Conservation (phyloP, 2,329 filamentous ascomycete species). For the Macrophomina tecta region DNA sequence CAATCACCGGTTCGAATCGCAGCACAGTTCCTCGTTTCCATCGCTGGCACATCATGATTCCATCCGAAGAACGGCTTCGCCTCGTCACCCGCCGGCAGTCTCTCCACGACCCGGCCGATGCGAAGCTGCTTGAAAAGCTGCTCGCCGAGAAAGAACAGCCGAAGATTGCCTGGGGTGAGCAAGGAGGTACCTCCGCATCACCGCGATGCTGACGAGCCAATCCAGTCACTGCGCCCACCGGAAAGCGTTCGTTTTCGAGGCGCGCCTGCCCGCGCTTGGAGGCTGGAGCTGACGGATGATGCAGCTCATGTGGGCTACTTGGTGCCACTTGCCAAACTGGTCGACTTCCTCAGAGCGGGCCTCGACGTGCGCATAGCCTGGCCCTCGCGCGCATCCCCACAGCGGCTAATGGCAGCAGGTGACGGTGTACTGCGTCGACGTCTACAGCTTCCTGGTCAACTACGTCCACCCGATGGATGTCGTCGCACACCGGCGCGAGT, state of each 20-base stretch:
- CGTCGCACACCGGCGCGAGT: not conserved
- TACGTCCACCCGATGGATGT: conserved; percentile 5
- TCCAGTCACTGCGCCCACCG: not conserved
- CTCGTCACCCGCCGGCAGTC: not conserved
- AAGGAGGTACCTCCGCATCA: not conserved
- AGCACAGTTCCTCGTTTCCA: no score
- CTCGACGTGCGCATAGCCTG: not conserved
- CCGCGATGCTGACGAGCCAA: not conserved
- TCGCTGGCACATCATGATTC: not conserved
- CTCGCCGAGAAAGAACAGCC: not conserved
- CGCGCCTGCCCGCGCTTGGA: not conserved
- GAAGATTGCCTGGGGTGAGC: not conserved
- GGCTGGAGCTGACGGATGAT: not conserved
- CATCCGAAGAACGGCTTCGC: not conserved
- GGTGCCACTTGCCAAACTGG: conserved; percentile 2
- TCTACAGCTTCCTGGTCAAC: conserved; percentile 11
- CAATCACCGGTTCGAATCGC: no score
- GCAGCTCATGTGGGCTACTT: conserved; percentile 13
- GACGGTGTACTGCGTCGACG: not conserved
- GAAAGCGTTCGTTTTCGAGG: not conserved
- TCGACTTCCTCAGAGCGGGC: conserved; percentile 5
- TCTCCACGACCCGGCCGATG: not conserved
- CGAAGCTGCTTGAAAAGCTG: not conserved
- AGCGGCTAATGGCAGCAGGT: not conserved
- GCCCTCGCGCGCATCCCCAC: not conserved